phyloP scores from a whole-genome alignment of 2,329 filamentous ascomycete genomes.

The Beauveria sp. region DNA sequence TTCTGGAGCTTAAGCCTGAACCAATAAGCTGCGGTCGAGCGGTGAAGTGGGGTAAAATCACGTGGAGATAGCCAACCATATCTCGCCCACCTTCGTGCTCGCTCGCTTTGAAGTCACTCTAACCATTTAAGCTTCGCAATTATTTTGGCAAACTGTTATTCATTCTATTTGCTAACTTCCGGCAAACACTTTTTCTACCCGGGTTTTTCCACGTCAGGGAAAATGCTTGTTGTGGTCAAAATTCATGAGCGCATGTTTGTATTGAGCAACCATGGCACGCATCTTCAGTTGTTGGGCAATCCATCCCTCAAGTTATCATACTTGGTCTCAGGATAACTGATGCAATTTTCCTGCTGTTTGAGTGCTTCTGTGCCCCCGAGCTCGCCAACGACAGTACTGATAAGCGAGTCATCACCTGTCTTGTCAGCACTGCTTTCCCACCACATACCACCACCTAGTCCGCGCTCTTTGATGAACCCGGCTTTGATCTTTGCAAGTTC shows the following conservation, averaged over 20 bases:
- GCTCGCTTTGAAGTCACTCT: not conserved
- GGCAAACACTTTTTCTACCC: not conserved
- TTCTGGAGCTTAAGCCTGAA: constrained; percentile 22
- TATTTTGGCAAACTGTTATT: not conserved
- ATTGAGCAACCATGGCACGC: not conserved
- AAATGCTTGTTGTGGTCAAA: not conserved
- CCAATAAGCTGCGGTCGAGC: constrained; percentile 11
- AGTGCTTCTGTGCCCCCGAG: constrained; percentile 48
- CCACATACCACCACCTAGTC: constrained; percentile 91
- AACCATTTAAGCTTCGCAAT: not conserved
- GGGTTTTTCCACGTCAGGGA: not conserved
- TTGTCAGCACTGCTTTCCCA: constrained; percentile 86
- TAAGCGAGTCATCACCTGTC: constrained; percentile 57
- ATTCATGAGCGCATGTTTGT: not conserved
- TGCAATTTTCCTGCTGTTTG: constrained; percentile 48
- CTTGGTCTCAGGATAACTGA: constrained; percentile 57
- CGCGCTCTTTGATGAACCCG: constrained; percentile 56
- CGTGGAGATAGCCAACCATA: constrained; percentile 14
- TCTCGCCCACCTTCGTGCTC: not conserved
- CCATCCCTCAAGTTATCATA: constrained; percentile 62
- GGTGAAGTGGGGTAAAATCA: constrained; percentile 13
- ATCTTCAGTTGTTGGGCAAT: constrained; percentile 37
- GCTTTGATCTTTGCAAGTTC: constrained; percentile 62
- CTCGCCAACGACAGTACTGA: constrained; percentile 52
- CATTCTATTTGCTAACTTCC: not conserved